A percentile compares a stretch with the other conserved stretches of the same genome.
phyloP scores from a whole-genome alignment of 139 green algal species.

The Mychonastes homosphaera region DNA sequence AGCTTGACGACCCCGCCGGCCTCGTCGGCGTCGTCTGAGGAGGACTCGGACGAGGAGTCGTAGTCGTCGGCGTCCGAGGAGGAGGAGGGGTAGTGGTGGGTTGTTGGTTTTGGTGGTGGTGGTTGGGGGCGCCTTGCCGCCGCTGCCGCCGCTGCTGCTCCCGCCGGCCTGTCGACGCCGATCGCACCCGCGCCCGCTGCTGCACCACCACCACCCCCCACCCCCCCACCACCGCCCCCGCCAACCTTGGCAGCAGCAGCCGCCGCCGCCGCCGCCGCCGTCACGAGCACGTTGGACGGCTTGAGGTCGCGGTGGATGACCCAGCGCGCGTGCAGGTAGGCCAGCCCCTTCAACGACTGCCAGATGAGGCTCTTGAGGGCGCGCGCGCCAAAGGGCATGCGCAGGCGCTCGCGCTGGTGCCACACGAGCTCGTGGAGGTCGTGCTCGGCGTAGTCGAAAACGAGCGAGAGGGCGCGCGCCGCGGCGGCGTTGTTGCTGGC shows the following conservation, averaged over 20 bases:
- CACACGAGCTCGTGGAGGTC: slow-evolving; percentile 72
- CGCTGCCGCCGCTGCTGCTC: too few relatives aligned
- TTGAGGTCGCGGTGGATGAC: slow-evolving; percentile 73
- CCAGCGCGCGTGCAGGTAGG: slow-evolving; percentile 59
- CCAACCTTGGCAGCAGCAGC: too few relatives aligned
- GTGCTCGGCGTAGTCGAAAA: slow-evolving; percentile 67
- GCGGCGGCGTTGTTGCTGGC: too few relatives aligned
- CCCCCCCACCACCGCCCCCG: too few relatives aligned
- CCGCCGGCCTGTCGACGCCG: too few relatives aligned
- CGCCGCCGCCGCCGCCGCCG: slow-evolving; percentile 39
- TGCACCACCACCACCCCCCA: too few relatives aligned
- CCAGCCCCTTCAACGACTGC: slow-evolving; percentile 58
- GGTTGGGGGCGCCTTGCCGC: too few relatives aligned
- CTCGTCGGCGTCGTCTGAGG: not conserved
- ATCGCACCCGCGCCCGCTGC: too few relatives aligned
- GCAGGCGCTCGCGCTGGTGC: slow-evolving; percentile 38
- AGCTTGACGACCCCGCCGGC: slow-evolving; percentile 43
- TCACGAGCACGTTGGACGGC: slow-evolving; percentile 68
- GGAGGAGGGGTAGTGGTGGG: too few relatives aligned
- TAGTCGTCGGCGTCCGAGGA: too few relatives aligned
- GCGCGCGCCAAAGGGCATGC: slow-evolving; percentile 38
- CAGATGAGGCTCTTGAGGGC: slow-evolving; percentile 58
- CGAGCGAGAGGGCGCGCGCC: slow-evolving; percentile 62
- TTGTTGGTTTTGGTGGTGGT: too few relatives aligned
- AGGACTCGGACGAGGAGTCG: not conserved